A percentile compares a stretch with the other conserved stretches of the same genome.
phyloP scores from a whole-genome alignment of 176 grass and related monocot species.

The Cymbopogon citratus region DNA sequence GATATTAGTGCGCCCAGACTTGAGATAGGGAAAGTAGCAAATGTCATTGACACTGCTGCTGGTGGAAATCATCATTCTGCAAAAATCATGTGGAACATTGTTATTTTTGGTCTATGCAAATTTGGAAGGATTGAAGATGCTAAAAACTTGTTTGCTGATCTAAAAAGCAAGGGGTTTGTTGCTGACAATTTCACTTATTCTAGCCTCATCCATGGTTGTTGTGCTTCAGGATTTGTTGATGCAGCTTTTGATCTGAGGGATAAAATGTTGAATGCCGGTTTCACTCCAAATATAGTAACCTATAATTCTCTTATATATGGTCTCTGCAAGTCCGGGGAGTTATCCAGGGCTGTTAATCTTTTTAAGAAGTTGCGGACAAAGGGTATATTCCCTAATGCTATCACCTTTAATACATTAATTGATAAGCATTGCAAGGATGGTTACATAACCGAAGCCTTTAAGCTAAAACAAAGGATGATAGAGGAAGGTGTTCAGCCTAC shows the following conservation, averaged over 20 bases:
- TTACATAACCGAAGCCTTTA: slow-evolving; percentile 77
- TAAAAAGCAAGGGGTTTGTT: slow-evolving; percentile 59
- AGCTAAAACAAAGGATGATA: slow-evolving; percentile 83
- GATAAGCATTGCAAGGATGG: slow-evolving; percentile 76
- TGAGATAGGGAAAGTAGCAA: slow-evolving; percentile 37
- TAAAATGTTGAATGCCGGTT: slow-evolving; percentile 57
- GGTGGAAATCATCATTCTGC: slow-evolving; percentile 42
- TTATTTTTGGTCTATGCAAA: slow-evolving; percentile 86
- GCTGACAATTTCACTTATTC: slow-evolving; percentile 81
- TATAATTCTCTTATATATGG: slow-evolving; percentile 97
- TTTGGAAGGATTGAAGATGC: slow-evolving; percentile 69
- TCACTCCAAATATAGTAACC: slow-evolving; percentile 60
- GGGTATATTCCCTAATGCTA: slow-evolving; percentile 54
- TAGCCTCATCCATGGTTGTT: slow-evolving; percentile 76
- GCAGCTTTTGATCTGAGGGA: slow-evolving; percentile 70
- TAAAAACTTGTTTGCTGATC: slow-evolving; percentile 48
- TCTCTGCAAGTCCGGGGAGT: slow-evolving; percentile 73
- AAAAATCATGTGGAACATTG: slow-evolving; percentile 83
- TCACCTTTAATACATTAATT: slow-evolving; percentile 84
- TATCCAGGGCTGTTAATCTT: slow-evolving; percentile 67
- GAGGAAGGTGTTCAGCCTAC: slow-evolving; percentile 67
- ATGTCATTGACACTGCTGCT: slow-evolving; percentile 30
- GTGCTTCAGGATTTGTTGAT: slow-evolving; percentile 57
- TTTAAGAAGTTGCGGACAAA: slow-evolving; percentile 71
- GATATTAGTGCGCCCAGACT: slow-evolving; percentile 32